These are phyloP conservation scores for Porphyrellus cyaneotinctus DNA, from an alignment of 768 basidiomycete species.

Conservation along the genomic window DNA sequence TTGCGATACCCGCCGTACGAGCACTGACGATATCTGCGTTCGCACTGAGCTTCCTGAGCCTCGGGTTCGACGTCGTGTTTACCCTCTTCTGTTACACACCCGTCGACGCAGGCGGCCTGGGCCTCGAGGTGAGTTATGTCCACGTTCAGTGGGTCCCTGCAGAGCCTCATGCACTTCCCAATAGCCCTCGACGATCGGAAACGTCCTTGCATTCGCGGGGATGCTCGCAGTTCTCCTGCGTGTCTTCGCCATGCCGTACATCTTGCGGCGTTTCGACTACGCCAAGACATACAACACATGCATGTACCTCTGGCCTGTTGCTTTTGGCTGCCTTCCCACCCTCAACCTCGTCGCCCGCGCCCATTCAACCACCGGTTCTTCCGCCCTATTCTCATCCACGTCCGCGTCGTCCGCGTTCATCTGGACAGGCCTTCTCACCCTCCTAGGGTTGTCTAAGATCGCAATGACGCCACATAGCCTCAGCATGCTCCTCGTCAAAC, in stretches of 20 bases:
- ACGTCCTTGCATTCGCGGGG: conserved; percentile 53
- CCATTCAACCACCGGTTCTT: not conserved
- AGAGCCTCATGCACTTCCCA: not conserved
- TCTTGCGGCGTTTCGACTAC: conserved; percentile 46
- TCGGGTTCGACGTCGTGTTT: conserved; percentile 60
- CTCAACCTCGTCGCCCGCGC: conserved; percentile 46
- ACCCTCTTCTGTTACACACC: conserved; percentile 63
- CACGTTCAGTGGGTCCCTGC: not conserved
- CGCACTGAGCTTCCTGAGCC: conserved; percentile 47
- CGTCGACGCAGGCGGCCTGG: conserved; percentile 50
- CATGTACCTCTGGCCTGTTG: conserved; percentile 51
- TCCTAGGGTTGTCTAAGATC: conserved; percentile 35
- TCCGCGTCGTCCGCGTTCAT: conserved; percentile 16
- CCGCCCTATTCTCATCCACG: conserved; percentile 7
- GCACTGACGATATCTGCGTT: conserved; percentile 49
- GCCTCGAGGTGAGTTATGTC: conserved; percentile 41
- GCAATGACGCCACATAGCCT: conserved; percentile 35
- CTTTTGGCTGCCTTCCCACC: conserved; percentile 46
- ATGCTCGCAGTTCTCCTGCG: conserved; percentile 46
- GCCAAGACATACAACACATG: conserved; percentile 47
- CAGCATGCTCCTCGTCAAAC: conserved; percentile 56
- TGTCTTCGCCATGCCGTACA: conserved; percentile 47
- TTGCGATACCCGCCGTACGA: conserved; percentile 49
- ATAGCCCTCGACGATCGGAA: conserved; percentile 56
- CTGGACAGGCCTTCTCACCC: conserved; percentile 44